Evolutionary conservation across 495 filamentous ascomycete species (phyloP).

Genomic region (Penicillium canescens): DNA sequence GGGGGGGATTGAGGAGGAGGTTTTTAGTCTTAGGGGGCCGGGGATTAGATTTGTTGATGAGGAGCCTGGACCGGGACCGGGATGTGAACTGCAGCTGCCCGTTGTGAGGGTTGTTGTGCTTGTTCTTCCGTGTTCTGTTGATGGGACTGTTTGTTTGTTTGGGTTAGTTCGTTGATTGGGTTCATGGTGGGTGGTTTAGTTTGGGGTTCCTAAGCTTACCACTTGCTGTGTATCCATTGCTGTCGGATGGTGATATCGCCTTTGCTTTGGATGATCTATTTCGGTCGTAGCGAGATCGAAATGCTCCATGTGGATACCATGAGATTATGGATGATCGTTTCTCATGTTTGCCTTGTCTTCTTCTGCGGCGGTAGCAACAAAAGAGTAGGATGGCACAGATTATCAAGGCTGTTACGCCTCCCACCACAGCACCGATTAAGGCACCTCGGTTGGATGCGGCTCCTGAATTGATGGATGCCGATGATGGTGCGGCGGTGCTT

Average conservation of each 20-base stretch:
- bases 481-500: background rate
- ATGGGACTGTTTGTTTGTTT: no score
- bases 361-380: slow-evolving; percentile 26
- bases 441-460: slow-evolving; percentile 7
- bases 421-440: slow-evolving; percentile 33
- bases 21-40: background rate
- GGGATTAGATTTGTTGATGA: slow-evolving; percentile 2
- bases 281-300: background rate
- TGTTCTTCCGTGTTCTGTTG: no score
- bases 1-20: background rate
- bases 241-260: background rate
- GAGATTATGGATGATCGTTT: slow-evolving; percentile 4
- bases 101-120: no score
- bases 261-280: slow-evolving; percentile 1
- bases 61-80: background rate
- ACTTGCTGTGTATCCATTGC: background rate
- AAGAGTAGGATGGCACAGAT: slow-evolving; percentile 19
- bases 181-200: no score
- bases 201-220: no score
- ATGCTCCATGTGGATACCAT: background rate
- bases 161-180: no score
- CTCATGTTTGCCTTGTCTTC: slow-evolving; percentile 1
- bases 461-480: background rate
- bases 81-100: no score
- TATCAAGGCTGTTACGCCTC: slow-evolving; percentile 19